phyloP scores from a whole-genome alignment of 192 early-diverging fungal species.

The Phlyctochytrium planicorne region DNA sequence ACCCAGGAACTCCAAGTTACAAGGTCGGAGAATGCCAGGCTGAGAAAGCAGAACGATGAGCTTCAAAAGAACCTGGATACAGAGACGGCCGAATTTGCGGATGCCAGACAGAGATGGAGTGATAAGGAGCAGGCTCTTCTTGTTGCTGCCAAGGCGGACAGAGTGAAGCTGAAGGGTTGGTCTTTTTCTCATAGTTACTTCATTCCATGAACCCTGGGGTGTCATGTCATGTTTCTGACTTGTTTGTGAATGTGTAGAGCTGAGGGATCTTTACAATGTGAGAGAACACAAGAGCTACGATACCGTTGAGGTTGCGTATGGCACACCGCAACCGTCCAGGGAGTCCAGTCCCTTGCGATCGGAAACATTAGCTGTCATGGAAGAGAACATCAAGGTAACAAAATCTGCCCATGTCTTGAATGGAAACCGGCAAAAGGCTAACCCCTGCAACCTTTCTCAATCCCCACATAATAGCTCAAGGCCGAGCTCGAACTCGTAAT shows the following conservation, averaged over 20 bases:
- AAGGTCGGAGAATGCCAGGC: slow-evolving; percentile 11
- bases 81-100: slow-evolving; percentile 11
- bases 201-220: too few species aligned
- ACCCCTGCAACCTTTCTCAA: too few species aligned
- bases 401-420: neutral
- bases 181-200: neutral
- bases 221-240: too few species aligned
- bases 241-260: neutral
- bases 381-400: slow-evolving; percentile 1
- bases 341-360: neutral
- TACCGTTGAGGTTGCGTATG: neutral
- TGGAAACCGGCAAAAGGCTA: neutral
- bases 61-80: slow-evolving; percentile 6
- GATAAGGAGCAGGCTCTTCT: slow-evolving; percentile 10
- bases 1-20: neutral
- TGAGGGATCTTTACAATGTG: neutral
- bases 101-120: neutral
- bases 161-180: slow-evolving; percentile 4
- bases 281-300: neutral
- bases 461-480: slow-evolving; percentile 4
- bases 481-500: neutral
- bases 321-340: neutral
- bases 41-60: slow-evolving; percentile 16
- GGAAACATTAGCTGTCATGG: neutral
- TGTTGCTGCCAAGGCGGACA: neutral